phyloP scores from a whole-genome alignment of 768 basidiomycete species.

The Amanita jacksonii region DNA sequence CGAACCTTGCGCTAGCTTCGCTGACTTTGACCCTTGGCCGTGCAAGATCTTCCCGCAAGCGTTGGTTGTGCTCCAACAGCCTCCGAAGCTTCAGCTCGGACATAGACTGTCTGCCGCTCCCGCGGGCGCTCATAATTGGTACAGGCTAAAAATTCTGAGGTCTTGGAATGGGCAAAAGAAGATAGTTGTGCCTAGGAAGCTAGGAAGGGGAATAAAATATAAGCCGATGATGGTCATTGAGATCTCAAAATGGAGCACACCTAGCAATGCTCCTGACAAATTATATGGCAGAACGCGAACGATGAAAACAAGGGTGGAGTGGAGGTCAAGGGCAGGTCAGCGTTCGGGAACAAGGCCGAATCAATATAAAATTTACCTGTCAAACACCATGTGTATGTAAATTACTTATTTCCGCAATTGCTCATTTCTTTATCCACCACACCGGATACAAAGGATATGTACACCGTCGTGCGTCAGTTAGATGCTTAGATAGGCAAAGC shows the following conservation, averaged over 20 bases:
- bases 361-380: too few relatives aligned
- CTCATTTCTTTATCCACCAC: too few relatives aligned
- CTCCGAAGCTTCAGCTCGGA: conserved; percentile 95
- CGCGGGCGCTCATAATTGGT: conserved; percentile 44
- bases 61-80: conserved; percentile 89
- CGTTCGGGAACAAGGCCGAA: not conserved
- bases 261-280: too few relatives aligned
- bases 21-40: conserved; percentile 85
- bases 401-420: too few relatives aligned
- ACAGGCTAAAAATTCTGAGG: too few relatives aligned
- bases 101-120: conserved; percentile 79
- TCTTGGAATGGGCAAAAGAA: not conserved
- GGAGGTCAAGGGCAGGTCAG: not conserved
- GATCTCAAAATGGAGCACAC: not conserved
- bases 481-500: not conserved
- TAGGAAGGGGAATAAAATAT: not conserved
- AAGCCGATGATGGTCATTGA: not conserved
- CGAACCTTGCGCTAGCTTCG: conserved; percentile 80
- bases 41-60: conserved; percentile 83
- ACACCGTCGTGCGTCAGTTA: not conserved
- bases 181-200: not conserved
- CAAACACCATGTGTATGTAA: too few relatives aligned
- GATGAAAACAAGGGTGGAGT: not conserved
- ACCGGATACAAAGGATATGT: too few relatives aligned
- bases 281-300: too few relatives aligned